phyloP scores from a whole-genome alignment of 257 asterid genomes.

The Galeopsis tetrahit region DNA sequence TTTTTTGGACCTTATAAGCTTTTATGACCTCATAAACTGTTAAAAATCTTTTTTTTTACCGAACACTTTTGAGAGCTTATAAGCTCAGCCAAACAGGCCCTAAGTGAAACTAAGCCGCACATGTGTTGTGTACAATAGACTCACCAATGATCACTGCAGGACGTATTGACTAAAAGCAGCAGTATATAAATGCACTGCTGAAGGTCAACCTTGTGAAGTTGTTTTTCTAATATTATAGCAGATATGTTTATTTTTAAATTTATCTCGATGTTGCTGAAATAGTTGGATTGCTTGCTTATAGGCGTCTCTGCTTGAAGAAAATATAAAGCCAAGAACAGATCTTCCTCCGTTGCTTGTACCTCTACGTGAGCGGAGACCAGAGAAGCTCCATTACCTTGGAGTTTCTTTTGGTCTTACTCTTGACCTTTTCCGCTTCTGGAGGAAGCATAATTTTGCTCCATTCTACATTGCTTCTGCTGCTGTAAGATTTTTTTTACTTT shows the following conservation, averaged over 20 bases:
- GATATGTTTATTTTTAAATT: constrained; percentile 2
- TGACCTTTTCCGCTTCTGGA: constrained; percentile 94
- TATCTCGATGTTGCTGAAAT: constrained; percentile 14
- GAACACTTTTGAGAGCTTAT: too few species aligned
- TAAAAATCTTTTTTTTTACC: too few species aligned
- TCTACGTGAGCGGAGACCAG: constrained; percentile 82
- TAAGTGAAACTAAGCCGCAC: too few species aligned
- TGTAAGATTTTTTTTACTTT: constrained; percentile 44
- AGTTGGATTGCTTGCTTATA: constrained; percentile 33
- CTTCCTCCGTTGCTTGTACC: constrained; percentile 93
- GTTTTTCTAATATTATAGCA: neutral
- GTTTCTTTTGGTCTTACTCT: constrained; percentile 94
- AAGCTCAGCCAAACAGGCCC: too few species aligned
- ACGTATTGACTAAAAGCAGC: too few species aligned
- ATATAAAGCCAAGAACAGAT: constrained; percentile 68
- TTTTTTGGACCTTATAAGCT: too few species aligned
- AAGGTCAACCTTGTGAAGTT: neutral
- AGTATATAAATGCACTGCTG: too few species aligned
- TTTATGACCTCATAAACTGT: too few species aligned
- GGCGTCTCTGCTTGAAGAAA: constrained; percentile 92
- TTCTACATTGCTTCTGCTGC: constrained; percentile 78
- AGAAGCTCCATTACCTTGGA: constrained; percentile 88
- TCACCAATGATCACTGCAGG: too few species aligned
- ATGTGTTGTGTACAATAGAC: too few species aligned
- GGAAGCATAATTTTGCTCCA: constrained; percentile 87